Evolutionary conservation across 768 basidiomycete genomes (phyloP).

Genomic region (Mycena venus): DNA sequence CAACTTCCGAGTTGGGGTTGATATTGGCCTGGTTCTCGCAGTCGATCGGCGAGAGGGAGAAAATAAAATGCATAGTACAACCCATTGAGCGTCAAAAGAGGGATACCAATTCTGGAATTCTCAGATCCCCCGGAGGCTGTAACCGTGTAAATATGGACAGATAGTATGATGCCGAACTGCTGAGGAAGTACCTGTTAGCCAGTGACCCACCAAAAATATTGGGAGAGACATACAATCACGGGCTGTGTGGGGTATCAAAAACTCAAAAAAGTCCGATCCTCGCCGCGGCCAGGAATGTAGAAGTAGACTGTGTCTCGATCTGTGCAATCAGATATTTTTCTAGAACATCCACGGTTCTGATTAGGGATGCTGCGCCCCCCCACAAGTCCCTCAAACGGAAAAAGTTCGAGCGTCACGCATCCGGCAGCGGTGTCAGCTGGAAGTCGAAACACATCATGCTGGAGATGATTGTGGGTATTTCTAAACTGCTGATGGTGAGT

Average conservation of each 20-base stretch:
- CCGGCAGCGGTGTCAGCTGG: not conserved
- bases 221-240: not conserved
- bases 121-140: not conserved
- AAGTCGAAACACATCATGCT: not conserved
- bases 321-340: not conserved
- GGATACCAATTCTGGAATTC: not conserved
- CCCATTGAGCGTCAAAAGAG: not conserved
- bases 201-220: not conserved
- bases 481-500: not conserved
- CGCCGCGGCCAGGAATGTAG: not conserved
- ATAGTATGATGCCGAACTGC: not conserved
- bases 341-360: not conserved
- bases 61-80: not conserved
- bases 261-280: not conserved
- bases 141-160: not conserved
- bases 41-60: not conserved
- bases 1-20: not conserved
- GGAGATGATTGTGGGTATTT: not conserved
- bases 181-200: not conserved
- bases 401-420: not conserved
- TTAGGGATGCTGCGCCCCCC: not conserved
- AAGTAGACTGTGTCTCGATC: not conserved
- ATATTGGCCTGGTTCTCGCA: not conserved
- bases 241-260: not conserved
- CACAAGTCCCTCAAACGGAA: not conserved